These are phyloP conservation scores for Lizanozyma gosingica DNA, from an alignment of 1,139 yeast species.

Conservation along the genomic window DNA sequence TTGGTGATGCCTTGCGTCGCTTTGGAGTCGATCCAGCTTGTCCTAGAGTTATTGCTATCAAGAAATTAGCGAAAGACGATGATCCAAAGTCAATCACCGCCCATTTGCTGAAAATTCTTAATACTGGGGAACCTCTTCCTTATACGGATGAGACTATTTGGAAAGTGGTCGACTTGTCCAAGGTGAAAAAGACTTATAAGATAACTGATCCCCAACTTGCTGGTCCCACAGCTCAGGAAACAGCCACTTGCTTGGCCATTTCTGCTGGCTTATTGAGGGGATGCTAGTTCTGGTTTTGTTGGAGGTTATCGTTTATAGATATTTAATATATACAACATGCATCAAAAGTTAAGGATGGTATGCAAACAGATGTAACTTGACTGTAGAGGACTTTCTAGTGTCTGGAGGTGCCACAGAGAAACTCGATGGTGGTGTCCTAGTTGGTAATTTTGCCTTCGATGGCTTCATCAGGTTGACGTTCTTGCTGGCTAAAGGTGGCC, in stretches of 20 bases:
- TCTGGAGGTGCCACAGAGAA: neutral
- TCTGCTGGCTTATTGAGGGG: conserved; percentile 34
- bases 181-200: conserved; percentile 31
- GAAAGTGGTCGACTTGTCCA: conserved; percentile 17
- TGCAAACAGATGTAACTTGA: neutral
- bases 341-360: conserved; percentile 4
- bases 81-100: conserved; percentile 8
- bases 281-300: conserved; percentile 10
- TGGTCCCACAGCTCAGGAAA: conserved; percentile 12
- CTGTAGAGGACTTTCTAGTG: neutral
- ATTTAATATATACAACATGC: conserved; percentile 4
- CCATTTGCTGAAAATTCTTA: conserved; percentile 12
- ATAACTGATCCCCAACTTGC: conserved; percentile 21
- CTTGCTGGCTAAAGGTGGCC: neutral
- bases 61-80: conserved; percentile 13
- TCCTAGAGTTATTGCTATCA: conserved; percentile 22
- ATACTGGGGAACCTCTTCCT: conserved; percentile 7
- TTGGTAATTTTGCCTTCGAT: neutral
- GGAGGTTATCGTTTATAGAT: conserved; percentile 3
- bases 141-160: conserved; percentile 20
- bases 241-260: conserved; percentile 27
- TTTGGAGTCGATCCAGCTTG: conserved; percentile 31
- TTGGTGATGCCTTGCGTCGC: conserved; percentile 33
- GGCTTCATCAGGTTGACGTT: neutral
- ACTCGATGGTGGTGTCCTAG: neutral